Evolutionary conservation across 768 basidiomycete species (phyloP).

Genomic region (Lepiota subincarnata): DNA sequence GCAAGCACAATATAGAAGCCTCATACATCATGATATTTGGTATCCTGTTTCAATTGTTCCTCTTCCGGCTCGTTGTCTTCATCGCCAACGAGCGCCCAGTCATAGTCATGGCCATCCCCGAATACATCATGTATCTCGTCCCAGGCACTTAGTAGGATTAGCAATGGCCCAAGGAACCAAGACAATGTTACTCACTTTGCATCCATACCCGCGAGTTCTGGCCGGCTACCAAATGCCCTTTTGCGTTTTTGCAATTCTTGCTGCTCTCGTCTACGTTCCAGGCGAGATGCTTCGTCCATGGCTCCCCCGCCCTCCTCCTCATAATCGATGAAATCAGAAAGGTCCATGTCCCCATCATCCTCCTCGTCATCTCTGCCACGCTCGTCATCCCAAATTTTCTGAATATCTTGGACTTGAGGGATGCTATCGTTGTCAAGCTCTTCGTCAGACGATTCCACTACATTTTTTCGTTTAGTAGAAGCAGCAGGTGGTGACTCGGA

Average conservation of each 20-base stretch:
- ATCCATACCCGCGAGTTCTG: conserved; percentile 76
- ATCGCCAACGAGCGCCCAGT: conserved; percentile 87
- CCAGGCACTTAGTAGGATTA: conserved; percentile 66
- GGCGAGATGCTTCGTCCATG: conserved; percentile 73
- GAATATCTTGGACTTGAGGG: conserved; percentile 58
- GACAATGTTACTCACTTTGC: conserved; percentile 56
- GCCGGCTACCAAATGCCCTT: conserved; percentile 57
- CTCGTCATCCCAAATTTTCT: conserved; percentile 85
- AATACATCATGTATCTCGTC: conserved; percentile 95
- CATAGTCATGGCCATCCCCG: conserved; percentile 94
- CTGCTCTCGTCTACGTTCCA: conserved; percentile 64
- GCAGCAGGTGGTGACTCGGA: conserved; percentile 65
- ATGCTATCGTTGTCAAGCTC: conserved; percentile 58
- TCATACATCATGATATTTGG: conserved; percentile 80
- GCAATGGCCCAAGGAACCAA: neutral
- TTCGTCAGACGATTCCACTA: conserved; percentile 74
- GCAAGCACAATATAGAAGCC: conserved; percentile 10
- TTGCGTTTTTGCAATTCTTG: conserved; percentile 67
- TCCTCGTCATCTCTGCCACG: conserved; percentile 62
- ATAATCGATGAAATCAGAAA: conserved; percentile 78
- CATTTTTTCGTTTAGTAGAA: conserved; percentile 52
- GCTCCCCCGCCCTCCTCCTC: conserved; percentile 77
- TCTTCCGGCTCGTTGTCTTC: conserved; percentile 52
- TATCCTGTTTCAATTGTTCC: conserved; percentile 58
- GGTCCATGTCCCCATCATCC: conserved; percentile 69